Evolutionary conservation across 2,329 filamentous ascomycete species (phyloP).

Genomic region (Hypoxylon sp.): DNA sequence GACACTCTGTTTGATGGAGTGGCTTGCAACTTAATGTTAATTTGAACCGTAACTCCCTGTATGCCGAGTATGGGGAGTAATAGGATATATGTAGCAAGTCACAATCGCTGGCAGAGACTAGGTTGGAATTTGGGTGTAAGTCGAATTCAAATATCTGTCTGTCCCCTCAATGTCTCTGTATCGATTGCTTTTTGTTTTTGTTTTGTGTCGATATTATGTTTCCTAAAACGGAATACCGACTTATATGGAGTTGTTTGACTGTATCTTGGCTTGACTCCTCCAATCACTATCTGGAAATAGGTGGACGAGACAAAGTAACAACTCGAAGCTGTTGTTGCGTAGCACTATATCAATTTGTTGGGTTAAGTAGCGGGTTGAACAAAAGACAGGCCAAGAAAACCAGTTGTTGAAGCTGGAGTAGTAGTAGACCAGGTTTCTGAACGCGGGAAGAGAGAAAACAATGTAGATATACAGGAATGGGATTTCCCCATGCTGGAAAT

Average conservation of each 20-base stretch:
- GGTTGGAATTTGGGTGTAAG: slow-evolving; percentile 23
- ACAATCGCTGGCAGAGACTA: slow-evolving; percentile 8
- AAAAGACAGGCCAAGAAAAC: slow-evolving; percentile 8
- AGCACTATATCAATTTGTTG: slow-evolving; percentile 15
- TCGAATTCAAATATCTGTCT: slow-evolving; percentile 8
- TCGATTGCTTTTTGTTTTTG: slow-evolving; percentile 19
- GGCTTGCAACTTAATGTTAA: slow-evolving; percentile 7
- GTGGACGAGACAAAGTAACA: slow-evolving; percentile 14
- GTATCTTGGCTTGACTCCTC: slow-evolving; percentile 3
- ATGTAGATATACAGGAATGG: slow-evolving; percentile 42
- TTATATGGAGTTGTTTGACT: slow-evolving; percentile 12
- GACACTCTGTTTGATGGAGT: slow-evolving; percentile 15
- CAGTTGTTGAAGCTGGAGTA: slow-evolving; percentile 2
- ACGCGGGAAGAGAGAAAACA: slow-evolving; percentile 25
- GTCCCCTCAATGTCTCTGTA: neutral
- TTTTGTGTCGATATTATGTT: slow-evolving; percentile 7
- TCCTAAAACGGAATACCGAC: slow-evolving; percentile 18
- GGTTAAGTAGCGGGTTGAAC: neutral
- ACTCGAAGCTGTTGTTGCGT: neutral
- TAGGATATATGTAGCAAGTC: slow-evolving; percentile 1
- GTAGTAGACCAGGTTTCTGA: slow-evolving; percentile 19
- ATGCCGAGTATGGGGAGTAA: neutral
- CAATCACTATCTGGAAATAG: slow-evolving; percentile 17
- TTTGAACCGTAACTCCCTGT: slow-evolving; percentile 8
- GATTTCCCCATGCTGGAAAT: slow-evolving; percentile 39